Base-by-base conservation (phyloP, 805 yeast genomes). In the Cyberlindnera xylosilytica region DNA sequence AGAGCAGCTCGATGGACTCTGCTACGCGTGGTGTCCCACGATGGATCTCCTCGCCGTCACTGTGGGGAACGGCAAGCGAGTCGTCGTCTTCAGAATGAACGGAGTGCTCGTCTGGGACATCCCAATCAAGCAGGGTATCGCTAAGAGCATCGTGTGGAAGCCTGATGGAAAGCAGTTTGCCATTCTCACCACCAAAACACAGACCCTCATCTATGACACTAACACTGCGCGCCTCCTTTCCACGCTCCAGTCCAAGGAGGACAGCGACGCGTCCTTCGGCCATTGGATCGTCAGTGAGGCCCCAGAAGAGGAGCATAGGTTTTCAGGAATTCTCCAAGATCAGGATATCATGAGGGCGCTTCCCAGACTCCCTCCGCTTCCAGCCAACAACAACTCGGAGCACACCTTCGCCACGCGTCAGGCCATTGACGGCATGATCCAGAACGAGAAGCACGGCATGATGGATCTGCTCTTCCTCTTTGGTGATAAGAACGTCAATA, bases 51-150 rank as follows among this genome's bases (percentile, higher is more conserved):
- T 82, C 26, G 73, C 79, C 6, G 56, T 79, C 2, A 65, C 78
- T 9, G 57, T 57, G 22, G 46, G 40, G 9, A 62, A 75, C 60
- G 84, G 81, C 43, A 53, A 63, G 53, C 45, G 66, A 42, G 58
- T 79, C 5, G 68, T 77, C 65, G 70, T 80, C 9, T 76, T 73
- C 49, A 69, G 87, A 36, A 58, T 71, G 32, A 74, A 72, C 44
- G 83, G 81, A 1, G 74, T 73, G 45, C 51, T 74, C 17, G 74
- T 78, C 5, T 78, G 78, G 68, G 68, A 77, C 13, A 61, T 73
- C 20, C 65, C 67, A 35, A 61, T 68, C 38, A 59, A 60, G 4
- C 42, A 45, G 3, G 47, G 46, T 1, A 26, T 38, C 22, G 35
- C 37, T 11, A 49, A 42, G 26, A 27, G 36, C 10, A 27, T 58